Evolutionary conservation across 78 protist species (phyloP), one percentile per base, ranked within the genome.

Genomic region (slime mould (Dictyostelium discoideum)): DNA sequence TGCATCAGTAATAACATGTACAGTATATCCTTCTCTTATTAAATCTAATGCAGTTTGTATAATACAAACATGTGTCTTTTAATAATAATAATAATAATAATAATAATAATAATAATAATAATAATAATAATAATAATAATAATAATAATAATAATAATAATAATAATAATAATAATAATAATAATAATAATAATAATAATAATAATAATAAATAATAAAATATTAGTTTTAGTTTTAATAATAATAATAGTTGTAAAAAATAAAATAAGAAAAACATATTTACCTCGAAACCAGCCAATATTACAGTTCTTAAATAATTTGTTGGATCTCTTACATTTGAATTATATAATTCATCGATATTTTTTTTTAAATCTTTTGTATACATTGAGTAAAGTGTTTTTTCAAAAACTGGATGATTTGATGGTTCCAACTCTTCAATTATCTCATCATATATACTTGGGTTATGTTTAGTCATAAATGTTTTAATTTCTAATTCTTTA

Each of bases 31-130:
- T 2, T 10, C 29, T 7, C 44, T 10, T 18, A 32, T 20, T 77
- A 77, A 77, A 77, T 77, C 84, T 1, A 77, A 14, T 32, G 84
- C 84, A 20, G 84, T 77, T 77, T 77, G 84, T 5, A 77, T 16
- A 26, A 77, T 26, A 77, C 84, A 77, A 6, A 77, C 84, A 77
- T 77, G 84, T 40, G 57, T 18, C 84, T 77, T 7, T 39, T 24
- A 10, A 40, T 63, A 0, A 22, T 6, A 20, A n/a, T 20, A 20
- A 1, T 63, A 20, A n/a, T 63, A 10, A 63, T 20, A 5, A 63
- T 63, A 10, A n/a, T 63, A 8, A 20, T 57, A 3, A 16, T 57
- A 13, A 57, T 57, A 3, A n/a, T 20, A 20, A 1, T 63, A 20
- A n/a, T 63, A 10, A 63, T 20, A 5, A 63, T 63, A 10, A n/a